Base-by-base conservation (phyloP, 345 rosid genomes). In the Hibiscus tridactylites region DNA sequence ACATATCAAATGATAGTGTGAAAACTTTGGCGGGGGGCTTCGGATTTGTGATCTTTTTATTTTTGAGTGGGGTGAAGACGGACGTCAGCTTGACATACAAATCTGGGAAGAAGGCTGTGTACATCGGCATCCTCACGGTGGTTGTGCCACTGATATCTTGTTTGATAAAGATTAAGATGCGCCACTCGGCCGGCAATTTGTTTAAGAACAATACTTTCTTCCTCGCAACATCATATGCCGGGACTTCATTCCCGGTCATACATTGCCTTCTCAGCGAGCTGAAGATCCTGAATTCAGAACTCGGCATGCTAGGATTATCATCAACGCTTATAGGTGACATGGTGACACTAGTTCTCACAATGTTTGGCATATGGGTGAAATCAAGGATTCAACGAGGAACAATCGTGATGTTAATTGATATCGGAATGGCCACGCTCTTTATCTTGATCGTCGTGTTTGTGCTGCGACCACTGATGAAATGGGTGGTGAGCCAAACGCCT, bases 31-130 rank as follows among this genome's bases (percentile, higher is more conserved):
- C 59, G 0, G 74, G 73, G 29, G 4, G 58, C 3, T 19, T 80
- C 0, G 83, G 83, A 3, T 68, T 49, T 12, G 4, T 71, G 5
- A 62, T 80, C 49, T 80, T 71, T 44, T 15, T 77, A 1, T 80
- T 80, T 42, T 61, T 71, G 2, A 68, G 37, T 12, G 80, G 78
- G 0, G 76, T 77, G 44, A 80, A 80, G 42, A 75, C 77, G 74
- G 83, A 80, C 2, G 0, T 57, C 3, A 16, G 71, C 42, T 54
- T 77, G 59, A 65, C 61, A 0, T 10, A 3, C 1, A 71, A 19
- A 16, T 65, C 72, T 1, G 79, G 80, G 50, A 74, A 47, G 24
- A 67, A 74, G 17, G 69, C 74, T 0, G 16, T 70, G 42, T 64
- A 7, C 5, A n/a, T 77, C 4, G 83, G 78, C 3, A 1, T 74